Percentiles rank a stretch among this genome's conserved stretches.
phyloP scores from a whole-genome alignment of 2,329 filamentous ascomycete genomes.

The Scopulariopsis brevicaulis region DNA sequence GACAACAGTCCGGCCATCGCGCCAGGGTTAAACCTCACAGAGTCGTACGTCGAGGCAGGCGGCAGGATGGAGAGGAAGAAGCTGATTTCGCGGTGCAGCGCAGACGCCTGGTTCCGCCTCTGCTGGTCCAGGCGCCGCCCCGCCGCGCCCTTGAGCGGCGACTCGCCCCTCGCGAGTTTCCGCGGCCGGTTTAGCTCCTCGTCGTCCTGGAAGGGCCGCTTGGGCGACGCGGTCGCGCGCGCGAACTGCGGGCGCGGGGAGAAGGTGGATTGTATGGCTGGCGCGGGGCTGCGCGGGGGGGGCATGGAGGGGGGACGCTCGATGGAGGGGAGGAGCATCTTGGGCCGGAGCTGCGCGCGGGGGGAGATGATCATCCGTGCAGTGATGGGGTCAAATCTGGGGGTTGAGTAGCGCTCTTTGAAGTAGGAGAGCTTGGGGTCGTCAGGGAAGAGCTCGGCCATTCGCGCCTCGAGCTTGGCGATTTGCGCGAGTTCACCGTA shows the following conservation, averaged over 20 bases:
- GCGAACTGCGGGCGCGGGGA: constrained; percentile 34
- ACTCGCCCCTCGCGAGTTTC: constrained; percentile 81
- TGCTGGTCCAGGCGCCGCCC: constrained; percentile 76
- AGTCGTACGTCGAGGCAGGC: constrained; percentile 58
- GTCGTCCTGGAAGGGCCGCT: constrained; percentile 60
- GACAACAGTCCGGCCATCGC: constrained; percentile 65
- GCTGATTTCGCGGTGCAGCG: constrained; percentile 60
- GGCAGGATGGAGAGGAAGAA: constrained; percentile 65
- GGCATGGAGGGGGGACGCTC: constrained; percentile 35
- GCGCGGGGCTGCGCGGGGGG: constrained; percentile 26
- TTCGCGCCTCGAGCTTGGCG: constrained; percentile 79
- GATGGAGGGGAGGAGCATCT: constrained; percentile 39
- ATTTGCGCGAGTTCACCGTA: constrained; percentile 91
- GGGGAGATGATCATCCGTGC: constrained; percentile 79
- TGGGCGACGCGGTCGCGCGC: constrained; percentile 41
- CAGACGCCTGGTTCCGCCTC: constrained; percentile 49
- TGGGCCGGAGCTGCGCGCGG: constrained; percentile 62
- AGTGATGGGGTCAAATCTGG: constrained; percentile 68
- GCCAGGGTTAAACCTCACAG: constrained; percentile 56
- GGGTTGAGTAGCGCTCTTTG: constrained; percentile 58
- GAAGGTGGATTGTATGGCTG: constrained; percentile 15
- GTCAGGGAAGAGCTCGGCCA: constrained; percentile 86
- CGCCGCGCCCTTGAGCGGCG: constrained; percentile 83
- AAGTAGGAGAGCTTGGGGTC: constrained; percentile 71
- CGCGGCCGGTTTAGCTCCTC: constrained; percentile 65